Base-by-base conservation (phyloP, 768 basidiomycete species). In the Lactifluus subvellereus region DNA sequence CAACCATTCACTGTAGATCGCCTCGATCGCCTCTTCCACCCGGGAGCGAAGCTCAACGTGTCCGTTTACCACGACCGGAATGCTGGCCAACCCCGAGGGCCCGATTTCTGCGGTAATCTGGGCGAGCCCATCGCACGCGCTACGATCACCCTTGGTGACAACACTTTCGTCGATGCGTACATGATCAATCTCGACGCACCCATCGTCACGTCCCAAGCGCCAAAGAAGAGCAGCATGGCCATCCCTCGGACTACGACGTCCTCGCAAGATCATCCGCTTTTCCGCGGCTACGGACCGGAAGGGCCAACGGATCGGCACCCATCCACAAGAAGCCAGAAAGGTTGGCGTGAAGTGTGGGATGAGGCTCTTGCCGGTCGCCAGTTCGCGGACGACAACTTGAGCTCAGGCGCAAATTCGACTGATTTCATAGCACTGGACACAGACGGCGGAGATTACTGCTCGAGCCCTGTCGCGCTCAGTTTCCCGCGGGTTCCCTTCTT, bases 231-330 rank as follows among this genome's bases (percentile, higher is more conserved):
- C 27, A 52, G 11, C 33, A 30, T 57, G 43, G 16, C 6, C 37
- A 32, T 47, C 48, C 53, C 47, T 13, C 32, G 18, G 45, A 30
- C 32, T 14, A 55, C 38, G 32, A 35, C 20, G 16, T 8, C 33
- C 11, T 56, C 57, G 16, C 67, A 62, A 33, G 67, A 66, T 52
- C 67, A 67, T 30, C 67, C 67, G 3, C 45, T 62, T 16, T 66
- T 67, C 58, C 60, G 54, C 22, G 67, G 61, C 6, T 49, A 66
- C 27, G n/a, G 32, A 33, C 54, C 42, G 16, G 35, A 35, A 6
- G 47, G 63, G 30, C 40, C 30, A 2, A 58, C 11, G 9, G 30
- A 37, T 9, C 35, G 13, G 2, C 20, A 22, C 45, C 7, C 49
- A 14, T 30, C 57, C 27, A 49, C 32, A 35, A n/a, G 5, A 27